phyloP scores from a whole-genome alignment of 2,329 filamentous ascomycete genomes.

The Sporothrix pseudoabietina region DNA sequence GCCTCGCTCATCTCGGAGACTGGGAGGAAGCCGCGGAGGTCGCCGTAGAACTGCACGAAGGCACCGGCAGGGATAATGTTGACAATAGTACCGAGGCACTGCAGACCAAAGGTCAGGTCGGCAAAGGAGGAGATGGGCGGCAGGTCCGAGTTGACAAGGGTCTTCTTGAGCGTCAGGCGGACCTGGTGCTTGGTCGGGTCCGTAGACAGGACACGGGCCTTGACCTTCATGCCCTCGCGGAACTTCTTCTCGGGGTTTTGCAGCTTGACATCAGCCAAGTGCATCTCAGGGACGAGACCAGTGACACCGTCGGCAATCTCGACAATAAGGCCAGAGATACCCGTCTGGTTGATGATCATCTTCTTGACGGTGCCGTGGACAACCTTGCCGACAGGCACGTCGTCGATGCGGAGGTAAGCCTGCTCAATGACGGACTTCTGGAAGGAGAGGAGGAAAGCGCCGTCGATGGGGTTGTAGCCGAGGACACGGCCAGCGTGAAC shows the following conservation, averaged over 20 bases:
- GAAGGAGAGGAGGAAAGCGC: constrained; percentile 81
- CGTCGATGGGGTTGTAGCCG: constrained; percentile 85
- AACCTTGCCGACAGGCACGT: constrained; percentile 77
- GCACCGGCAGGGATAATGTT: constrained; percentile 79
- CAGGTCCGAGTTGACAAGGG: constrained; percentile 84
- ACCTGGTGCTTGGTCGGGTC: constrained; percentile 75
- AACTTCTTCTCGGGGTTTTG: constrained; percentile 97
- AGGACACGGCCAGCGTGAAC: constrained; percentile 80
- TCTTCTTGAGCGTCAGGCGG: constrained; percentile 90
- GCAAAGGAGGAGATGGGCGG: constrained; percentile 76
- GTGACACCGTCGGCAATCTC: constrained; percentile 83
- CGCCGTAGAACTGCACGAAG: constrained; percentile 88
- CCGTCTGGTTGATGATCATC: constrained; percentile 74
- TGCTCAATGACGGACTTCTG: constrained; percentile 82
- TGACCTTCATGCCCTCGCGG: constrained; percentile 80
- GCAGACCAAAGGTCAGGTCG: constrained; percentile 71
- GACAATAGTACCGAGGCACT: constrained; percentile 83
- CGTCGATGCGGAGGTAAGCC: constrained; percentile 86
- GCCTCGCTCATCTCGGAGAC: constrained; percentile 98
- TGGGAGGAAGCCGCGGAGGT: constrained; percentile 81
- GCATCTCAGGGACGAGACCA: constrained; percentile 84
- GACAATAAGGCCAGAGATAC: constrained; percentile 78
- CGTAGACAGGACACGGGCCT: constrained; percentile 79
- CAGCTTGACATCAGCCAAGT: constrained; percentile 83
- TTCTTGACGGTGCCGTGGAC: constrained; percentile 85